These are phyloP conservation scores for Vitis labrusca DNA, from an alignment of 164 flowering plant genomes.

Conservation along the genomic window DNA sequence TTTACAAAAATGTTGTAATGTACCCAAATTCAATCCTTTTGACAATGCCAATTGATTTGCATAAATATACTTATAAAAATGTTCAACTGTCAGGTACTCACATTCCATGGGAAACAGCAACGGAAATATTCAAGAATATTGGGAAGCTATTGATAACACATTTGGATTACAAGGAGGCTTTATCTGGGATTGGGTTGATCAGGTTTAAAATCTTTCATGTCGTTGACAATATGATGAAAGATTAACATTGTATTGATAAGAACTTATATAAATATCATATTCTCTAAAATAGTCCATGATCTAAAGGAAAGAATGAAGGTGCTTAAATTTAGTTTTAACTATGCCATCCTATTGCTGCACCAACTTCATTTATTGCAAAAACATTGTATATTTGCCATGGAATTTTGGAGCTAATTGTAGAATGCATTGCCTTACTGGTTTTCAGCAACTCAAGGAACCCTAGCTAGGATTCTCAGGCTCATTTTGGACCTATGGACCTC, in stretches of 20 bases:
- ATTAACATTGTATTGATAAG: not conserved
- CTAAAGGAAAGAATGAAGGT: not conserved
- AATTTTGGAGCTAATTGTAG: not conserved
- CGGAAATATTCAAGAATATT: slow-evolving; percentile 80
- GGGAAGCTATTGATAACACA: slow-evolving; percentile 91
- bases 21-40: not conserved
- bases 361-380: not conserved
- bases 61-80: not conserved
- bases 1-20: not conserved
- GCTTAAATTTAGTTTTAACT: not conserved
- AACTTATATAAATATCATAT: not conserved
- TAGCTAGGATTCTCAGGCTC: not conserved
- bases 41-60: slow-evolving; percentile 6
- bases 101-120: slow-evolving; percentile 98
- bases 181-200: slow-evolving; percentile 99
- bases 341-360: not conserved
- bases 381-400: not conserved
- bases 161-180: slow-evolving; percentile 99
- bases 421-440: not conserved
- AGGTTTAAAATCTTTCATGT: slow-evolving; percentile 39
- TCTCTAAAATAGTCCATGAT: not conserved
- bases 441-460: not conserved
- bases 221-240: not conserved
- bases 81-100: slow-evolving; percentile 65
- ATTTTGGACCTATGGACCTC: not conserved